Evolutionary conservation across 2,329 filamentous ascomycete genomes (phyloP), one percentile per base, ranked within the genome.

Genomic region (Xylaria sp.): DNA sequence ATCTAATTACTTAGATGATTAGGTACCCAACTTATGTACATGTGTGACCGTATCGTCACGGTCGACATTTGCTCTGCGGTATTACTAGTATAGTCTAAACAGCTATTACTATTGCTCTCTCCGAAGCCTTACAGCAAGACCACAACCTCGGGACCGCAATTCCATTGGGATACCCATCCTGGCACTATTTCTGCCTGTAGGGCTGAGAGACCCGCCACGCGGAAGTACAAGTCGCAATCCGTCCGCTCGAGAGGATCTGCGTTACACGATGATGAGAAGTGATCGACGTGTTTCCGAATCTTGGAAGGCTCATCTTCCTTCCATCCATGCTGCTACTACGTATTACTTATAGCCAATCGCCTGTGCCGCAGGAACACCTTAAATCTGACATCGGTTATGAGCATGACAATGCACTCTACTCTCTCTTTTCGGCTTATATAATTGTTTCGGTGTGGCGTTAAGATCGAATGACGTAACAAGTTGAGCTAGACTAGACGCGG

Each of bases 151-250:
- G 51, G 51, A 55, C 51, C 18, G 31, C 46, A 48, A 48, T 7
- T 20, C n/a, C n/a, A 10, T 48, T 48, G 46, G n/a, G n/a, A 48
- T 48, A 20, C n/a, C 5, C 3, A 41, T 41, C 20, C 10, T 41
- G n/a, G 36, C 12, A 28, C 15, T 13, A n/a, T 43, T 20, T 31
- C 12, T 57, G 55, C 36, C n/a, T 54, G 48, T 62, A 62, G 48
- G 59, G 59, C 59, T 62, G 59, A 61, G 59, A 61, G 46, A n/a
- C 58, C 58, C 33, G 43, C 46, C n/a, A 10, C 33, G 48, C 46
- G 48, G 59, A 52, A 62, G 33, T 41, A 62, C 59, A 52, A 28
- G 59, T 54, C 18, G 12, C 46, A 52, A 62, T 33, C 46, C 59
- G 57, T 49, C n/a, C 15, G 20, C 5, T 41, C 23, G 36, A 43